phyloP scores from a whole-genome alignment of 2,329 filamentous ascomycete genomes.

The Calycina marina region DNA sequence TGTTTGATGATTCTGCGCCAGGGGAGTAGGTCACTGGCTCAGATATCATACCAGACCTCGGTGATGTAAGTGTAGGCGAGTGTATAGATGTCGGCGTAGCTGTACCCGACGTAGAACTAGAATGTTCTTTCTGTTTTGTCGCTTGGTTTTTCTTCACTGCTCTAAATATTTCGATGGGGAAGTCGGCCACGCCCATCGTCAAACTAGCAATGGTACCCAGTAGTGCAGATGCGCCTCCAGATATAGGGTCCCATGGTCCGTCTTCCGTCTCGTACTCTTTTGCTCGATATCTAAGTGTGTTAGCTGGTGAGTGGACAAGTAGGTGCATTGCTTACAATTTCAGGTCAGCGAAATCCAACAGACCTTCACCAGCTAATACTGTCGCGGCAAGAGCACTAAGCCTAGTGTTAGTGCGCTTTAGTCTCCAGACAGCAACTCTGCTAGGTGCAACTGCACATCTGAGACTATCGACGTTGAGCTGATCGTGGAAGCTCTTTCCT shows the following conservation, averaged over 20 bases:
- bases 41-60: neutral
- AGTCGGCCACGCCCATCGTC: conserved; percentile 69
- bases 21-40: neutral
- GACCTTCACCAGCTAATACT: conserved; percentile 47
- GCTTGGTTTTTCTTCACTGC: conserved; percentile 14
- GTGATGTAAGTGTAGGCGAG: conserved; percentile 1
- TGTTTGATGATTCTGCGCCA: conserved; percentile 2
- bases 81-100: conserved; percentile 6
- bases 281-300: conserved; percentile 29
- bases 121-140: conserved; percentile 2
- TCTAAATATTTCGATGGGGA: conserved; percentile 43
- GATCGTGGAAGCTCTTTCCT: conserved; percentile 55
- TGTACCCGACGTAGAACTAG: conserved; percentile 5
- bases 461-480: conserved; percentile 50
- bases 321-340: conserved; percentile 47
- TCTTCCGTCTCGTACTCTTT: conserved; percentile 64
- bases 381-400: conserved; percentile 62
- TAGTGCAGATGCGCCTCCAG: conserved; percentile 61
- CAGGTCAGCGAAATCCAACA: conserved; percentile 54
- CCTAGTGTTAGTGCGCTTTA: conserved; percentile 50
- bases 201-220: conserved; percentile 73
- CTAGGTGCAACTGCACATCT: conserved; percentile 56
- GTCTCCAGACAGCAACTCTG: conserved; percentile 58
- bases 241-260: conserved; percentile 66
- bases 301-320: neutral